Base-by-base conservation (phyloP, 805 yeast species). In the Candida railenensis region DNA sequence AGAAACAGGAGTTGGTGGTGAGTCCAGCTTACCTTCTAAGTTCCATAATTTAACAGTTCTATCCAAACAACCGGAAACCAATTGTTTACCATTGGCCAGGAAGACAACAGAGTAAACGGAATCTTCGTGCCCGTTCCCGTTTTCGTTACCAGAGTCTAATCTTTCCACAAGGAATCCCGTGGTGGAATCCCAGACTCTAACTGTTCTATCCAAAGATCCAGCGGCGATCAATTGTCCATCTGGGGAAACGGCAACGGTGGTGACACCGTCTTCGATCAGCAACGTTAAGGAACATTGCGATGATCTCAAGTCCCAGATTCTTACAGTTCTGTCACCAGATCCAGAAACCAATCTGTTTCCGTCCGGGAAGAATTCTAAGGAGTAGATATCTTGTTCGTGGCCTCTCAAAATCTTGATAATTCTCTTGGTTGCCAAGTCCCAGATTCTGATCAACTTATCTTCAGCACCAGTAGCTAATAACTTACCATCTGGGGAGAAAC, bases 11-110 rank as follows among this genome's bases (percentile, higher is more conserved):
- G 68, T 58, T 14, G 53, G 43, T 20, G 52, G 53, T 34, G 57
- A 53, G 37, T 65, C 70, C 44, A 61, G 63, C 56, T 70, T 71
- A 34, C 81, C 85, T 63, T 83, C 88, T 64, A 92, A 76, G 60
- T 91, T 87, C 99, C 99, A 92, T 56, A 91, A 78, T 74, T 94
- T 94, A 54, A 92, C 95, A 9, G 98, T 89, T 72, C 94, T 84
- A 71, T 92, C 99, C 59, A 94, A 78, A 8, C 97, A 90, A 48
- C 98, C 98, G 5, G 95, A 85, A 2, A 95, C 96, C 57, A 92
- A 87, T 63, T 90, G 96, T 58, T 83, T 82, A 49, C 97, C 97
- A 62, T 87, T 86, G 49, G 90, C 87, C 3, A 96, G 87, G 69
- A 91, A 92, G 2, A 95, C 91, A 33, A 92, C 97, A 4, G 94